A percentile compares a stretch with the other conserved stretches of the same genome.
These are phyloP conservation scores for Colletotrichum sp. DNA, from an alignment of 2,329 filamentous ascomycete species.

Conservation along the genomic window DNA sequence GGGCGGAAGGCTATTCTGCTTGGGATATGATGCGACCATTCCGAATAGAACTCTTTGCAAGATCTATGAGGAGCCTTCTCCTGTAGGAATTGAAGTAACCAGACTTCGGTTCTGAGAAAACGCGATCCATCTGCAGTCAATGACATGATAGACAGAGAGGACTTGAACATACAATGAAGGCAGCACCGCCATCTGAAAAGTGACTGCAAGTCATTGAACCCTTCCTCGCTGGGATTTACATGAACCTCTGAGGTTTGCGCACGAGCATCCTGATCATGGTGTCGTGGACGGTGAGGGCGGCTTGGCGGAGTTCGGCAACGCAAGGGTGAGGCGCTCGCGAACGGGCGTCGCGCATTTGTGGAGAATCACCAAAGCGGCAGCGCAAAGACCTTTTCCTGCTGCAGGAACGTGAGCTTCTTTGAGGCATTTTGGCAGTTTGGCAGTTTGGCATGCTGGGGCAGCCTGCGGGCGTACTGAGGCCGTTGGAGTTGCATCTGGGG, in stretches of 20 bases:
- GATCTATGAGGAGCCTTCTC: background rate
- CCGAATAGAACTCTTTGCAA: background rate
- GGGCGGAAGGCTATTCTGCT: background rate
- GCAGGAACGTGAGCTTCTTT: background rate
- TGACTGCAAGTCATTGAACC: background rate
- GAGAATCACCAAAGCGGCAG: constrained; percentile 3
- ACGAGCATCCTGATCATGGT: background rate
- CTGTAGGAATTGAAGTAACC: fast-evolving
- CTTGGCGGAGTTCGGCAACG: background rate
- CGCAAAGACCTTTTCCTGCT: background rate
- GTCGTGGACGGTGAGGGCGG: background rate
- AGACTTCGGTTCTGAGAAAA: background rate
- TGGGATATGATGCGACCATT: background rate
- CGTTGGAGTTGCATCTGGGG: background rate
- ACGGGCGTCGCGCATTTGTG: constrained; percentile 12
- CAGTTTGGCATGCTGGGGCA: background rate
- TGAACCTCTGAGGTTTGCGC: background rate
- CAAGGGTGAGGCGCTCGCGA: constrained; percentile 1
- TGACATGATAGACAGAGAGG: background rate
- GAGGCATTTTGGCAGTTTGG: background rate
- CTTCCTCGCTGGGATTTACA: background rate
- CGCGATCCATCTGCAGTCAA: background rate
- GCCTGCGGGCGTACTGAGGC: background rate
- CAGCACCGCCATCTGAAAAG: background rate
- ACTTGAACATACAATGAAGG: background rate